Percentiles rank a stretch among this genome's conserved stretches.
Evolutionary conservation across 331 rosid genomes (phyloP).

Genomic region (Ulmus americana): DNA sequence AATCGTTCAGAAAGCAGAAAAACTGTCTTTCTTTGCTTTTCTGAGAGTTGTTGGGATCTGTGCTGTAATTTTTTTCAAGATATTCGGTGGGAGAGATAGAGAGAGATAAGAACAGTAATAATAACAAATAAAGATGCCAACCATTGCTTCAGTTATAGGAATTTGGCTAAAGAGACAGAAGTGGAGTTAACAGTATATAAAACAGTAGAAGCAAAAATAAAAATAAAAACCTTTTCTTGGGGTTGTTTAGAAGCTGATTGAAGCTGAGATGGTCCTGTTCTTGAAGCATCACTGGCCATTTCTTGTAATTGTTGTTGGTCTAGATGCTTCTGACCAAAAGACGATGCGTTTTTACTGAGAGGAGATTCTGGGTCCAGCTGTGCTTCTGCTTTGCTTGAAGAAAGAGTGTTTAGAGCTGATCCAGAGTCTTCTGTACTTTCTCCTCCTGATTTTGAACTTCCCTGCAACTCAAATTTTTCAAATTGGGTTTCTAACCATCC

Average conservation of each 20-base stretch:
- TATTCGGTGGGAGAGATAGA: constrained; percentile 20
- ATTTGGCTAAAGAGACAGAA: constrained; percentile 26
- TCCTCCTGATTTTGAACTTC: constrained; percentile 75
- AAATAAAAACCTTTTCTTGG: constrained; percentile 58
- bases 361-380: constrained; percentile 78
- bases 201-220: constrained; percentile 16
- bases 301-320: constrained; percentile 40
- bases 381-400: constrained; percentile 54
- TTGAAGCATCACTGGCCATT: constrained; percentile 43
- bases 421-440: constrained; percentile 78
- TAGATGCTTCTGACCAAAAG: constrained; percentile 44
- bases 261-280: constrained; percentile 44
- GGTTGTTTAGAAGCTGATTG: constrained; percentile 53
- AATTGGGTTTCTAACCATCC: constrained; percentile 14
- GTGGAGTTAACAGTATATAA: constrained; percentile 26
- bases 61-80: constrained; percentile 40
- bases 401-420: constrained; percentile 58
- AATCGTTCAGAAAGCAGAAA: constrained; percentile 77
- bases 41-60: constrained; percentile 58
- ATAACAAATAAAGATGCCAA: constrained; percentile 37
- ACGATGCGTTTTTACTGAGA: constrained; percentile 47
- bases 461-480: constrained; percentile 30
- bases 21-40: constrained; percentile 61
- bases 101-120: constrained; percentile 24
- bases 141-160: constrained; percentile 51